Evolutionary conservation across 352 stramenopile genomes (phyloP), one percentile per base, ranked within the genome.

Genomic region (Phytophthora pisi): DNA sequence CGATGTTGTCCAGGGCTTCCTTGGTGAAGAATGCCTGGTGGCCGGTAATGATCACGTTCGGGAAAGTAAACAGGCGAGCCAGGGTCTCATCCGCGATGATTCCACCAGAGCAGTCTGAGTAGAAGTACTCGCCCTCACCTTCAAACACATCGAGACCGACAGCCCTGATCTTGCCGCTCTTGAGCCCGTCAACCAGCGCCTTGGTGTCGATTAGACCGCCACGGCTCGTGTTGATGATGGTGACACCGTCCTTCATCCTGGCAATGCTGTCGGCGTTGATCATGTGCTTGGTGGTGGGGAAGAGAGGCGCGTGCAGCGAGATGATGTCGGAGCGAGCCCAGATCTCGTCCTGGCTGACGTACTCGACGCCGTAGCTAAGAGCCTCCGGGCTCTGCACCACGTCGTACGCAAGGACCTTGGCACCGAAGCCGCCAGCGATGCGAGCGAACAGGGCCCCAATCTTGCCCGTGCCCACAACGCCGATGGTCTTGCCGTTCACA

Each of bases 201-300:
- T 78, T 78, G 26, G 86, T 97, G 70, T 97, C 85, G 40, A 97
- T 84, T n/a, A 97, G 64, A 30, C 84, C 89, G 46, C 92, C 91
- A 54, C 91, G 89, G n/a, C 82, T 90, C 5, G 89, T 96, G 74
- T 97, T 98, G 76, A 98, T 96, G 51, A 98, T 77, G 56, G 90
- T 79, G 0, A 97, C 87, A 20, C 83, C 77, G 30, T 91, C 61
- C 77, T 97, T 97, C 73, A 98, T 93, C 74, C 91, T 84, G 23
- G 72, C 65, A 24, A 98, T 83, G 43, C 84, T 87, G 20, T 87
- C 74, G 6, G 77, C 70, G 64, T 96, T 93, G 65, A 98, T 88
- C 26, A 86, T 87, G 76, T 98, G 90, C 20, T 86, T 81, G 2
- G 89, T 98, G 0, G 75, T 70, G n/a, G 81, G 80, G 57, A 96